These are phyloP conservation scores for Pythium inflatum DNA, from an alignment of 352 stramenopile genomes.

Conservation along the genomic window DNA sequence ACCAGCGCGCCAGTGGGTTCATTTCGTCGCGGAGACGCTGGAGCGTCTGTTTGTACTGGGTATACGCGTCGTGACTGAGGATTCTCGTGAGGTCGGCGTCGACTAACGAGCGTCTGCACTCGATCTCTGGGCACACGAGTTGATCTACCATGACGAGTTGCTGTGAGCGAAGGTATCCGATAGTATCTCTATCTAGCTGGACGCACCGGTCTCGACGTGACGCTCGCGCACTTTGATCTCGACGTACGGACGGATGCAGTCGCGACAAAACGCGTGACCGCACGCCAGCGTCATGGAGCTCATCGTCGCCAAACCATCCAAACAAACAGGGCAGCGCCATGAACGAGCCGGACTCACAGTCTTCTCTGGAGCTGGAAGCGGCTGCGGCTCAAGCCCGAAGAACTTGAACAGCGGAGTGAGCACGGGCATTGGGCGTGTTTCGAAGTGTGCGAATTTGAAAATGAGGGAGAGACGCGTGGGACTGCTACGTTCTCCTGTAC, in stretches of 20 bases:
- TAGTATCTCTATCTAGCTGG: background rate
- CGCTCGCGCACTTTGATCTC: constrained; percentile 55
- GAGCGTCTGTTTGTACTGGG: constrained; percentile 39
- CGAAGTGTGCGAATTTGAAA: too few species aligned
- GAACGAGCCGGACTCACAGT: background rate
- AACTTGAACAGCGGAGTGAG: too few species aligned
- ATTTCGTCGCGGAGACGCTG: constrained; percentile 66
- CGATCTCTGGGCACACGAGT: constrained; percentile 59
- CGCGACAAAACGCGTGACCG: constrained; percentile 58
- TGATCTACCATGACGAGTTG: constrained; percentile 42
- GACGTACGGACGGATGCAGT: constrained; percentile 53
- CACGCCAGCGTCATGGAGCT: constrained; percentile 38
- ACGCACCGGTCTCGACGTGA: constrained; percentile 37
- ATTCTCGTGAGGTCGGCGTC: constrained; percentile 43
- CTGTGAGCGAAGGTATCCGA: background rate
- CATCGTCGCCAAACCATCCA: background rate
- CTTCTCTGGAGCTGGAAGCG: too few species aligned
- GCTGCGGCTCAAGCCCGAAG: too few species aligned
- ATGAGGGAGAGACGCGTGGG: too few species aligned
- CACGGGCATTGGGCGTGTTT: too few species aligned
- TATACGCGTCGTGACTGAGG: constrained; percentile 24
- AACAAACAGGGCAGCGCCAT: constrained; percentile 4
- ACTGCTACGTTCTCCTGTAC: too few species aligned
- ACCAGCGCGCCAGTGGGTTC: constrained; percentile 74
- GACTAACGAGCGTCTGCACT: constrained; percentile 45